phyloP scores from a whole-genome alignment of 108 stramenopile genomes.

The Fistulifera solaris region DNA sequence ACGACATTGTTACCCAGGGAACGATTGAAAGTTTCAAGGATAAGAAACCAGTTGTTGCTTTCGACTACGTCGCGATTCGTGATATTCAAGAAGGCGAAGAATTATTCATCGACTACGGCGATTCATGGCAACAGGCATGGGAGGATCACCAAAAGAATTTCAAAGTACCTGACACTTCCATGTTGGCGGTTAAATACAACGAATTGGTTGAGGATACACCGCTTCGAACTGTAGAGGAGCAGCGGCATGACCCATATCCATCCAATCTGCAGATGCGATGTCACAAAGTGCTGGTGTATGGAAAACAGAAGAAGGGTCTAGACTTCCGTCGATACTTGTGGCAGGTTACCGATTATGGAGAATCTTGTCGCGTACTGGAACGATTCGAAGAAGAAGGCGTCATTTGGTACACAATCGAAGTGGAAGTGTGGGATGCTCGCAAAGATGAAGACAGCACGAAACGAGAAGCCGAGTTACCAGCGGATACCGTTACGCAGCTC shows the following conservation, averaged over 20 bases:
- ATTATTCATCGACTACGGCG: conserved; percentile 56
- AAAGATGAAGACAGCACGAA: conserved; percentile 5
- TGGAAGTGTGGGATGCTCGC: conserved; percentile 11
- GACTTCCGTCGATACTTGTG: not conserved
- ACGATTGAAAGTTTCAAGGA: conserved; percentile 17
- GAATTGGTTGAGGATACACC: conserved; percentile 11
- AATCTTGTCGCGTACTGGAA: conserved; percentile 19
- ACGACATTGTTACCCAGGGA: conserved; percentile 19
- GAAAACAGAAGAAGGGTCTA: conserved; percentile 4
- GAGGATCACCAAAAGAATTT: conserved; percentile 29
- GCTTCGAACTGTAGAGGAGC: conserved; percentile 22
- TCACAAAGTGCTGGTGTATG: conserved; percentile 18
- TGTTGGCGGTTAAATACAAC: conserved; percentile 26
- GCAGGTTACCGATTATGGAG: conserved; percentile 12
- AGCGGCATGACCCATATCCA: conserved; percentile 19
- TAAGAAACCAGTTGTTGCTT: conserved; percentile 17
- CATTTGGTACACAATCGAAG: conserved; percentile 15
- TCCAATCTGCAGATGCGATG: conserved; percentile 17
- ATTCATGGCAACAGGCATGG: conserved; percentile 48
- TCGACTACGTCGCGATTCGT: conserved; percentile 43
- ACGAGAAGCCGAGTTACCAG: conserved; percentile 1
- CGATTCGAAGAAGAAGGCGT: conserved; percentile 10
- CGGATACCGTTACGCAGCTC: not conserved
- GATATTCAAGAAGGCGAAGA: conserved; percentile 57
- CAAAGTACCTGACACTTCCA: conserved; percentile 14